phyloP scores from a whole-genome alignment of 2,329 filamentous ascomycete species.

The Hypoxylon sp. region DNA sequence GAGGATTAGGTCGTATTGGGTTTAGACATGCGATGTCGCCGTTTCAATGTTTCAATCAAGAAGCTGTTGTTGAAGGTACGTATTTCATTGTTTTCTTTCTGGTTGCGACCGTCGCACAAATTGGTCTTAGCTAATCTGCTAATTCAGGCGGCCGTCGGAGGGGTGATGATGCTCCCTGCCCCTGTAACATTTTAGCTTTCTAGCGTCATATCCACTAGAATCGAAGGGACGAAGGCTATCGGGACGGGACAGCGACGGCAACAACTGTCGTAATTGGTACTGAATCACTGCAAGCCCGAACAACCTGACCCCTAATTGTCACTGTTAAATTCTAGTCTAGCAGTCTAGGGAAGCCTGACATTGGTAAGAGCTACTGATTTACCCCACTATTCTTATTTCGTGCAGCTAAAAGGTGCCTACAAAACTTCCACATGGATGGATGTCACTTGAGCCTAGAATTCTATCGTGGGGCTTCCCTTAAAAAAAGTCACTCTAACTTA shows the following conservation, averaged over 20 bases:
- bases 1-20: slow-evolving; percentile 7
- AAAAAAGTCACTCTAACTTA: background rate
- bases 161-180: too few relatives aligned
- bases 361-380: too few relatives aligned
- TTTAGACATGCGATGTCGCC: background rate
- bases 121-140: too few relatives aligned
- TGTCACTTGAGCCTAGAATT: slow-evolving; percentile 6
- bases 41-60: slow-evolving; percentile 5
- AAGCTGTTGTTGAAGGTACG: slow-evolving; percentile 11
- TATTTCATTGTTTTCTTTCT: slow-evolving; percentile 35
- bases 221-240: slow-evolving; percentile 25
- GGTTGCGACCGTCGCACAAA: slow-evolving; percentile 5
- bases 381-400: slow-evolving; percentile 8
- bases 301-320: too few relatives aligned
- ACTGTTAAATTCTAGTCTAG: too few relatives aligned
- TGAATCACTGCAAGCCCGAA: too few relatives aligned
- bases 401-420: too few relatives aligned
- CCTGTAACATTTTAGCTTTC: slow-evolving; percentile 2
- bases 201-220: slow-evolving; percentile 12
- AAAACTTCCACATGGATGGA: background rate
- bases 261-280: too few relatives aligned
- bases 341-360: too few relatives aligned
- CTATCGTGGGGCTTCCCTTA: slow-evolving; percentile 11
- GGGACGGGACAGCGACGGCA: background rate
- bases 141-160: slow-evolving; percentile 35